Base-by-base conservation (phyloP, 192 early-diverging fungal species). In the Phycomyces blakesleeanus region DNA sequence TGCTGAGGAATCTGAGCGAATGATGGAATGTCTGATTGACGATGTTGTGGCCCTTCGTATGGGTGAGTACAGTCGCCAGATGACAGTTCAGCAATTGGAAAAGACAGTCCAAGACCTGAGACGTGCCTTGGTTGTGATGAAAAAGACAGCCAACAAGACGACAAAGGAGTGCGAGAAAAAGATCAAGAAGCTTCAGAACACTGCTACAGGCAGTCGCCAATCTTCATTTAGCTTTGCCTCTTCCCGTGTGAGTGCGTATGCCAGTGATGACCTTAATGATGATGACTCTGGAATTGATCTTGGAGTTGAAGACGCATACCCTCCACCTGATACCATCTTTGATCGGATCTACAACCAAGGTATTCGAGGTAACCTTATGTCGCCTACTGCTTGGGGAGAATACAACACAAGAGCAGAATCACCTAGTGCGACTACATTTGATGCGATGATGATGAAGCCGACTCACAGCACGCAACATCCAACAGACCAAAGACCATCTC, bases 21-120 rank as follows among this genome's bases (percentile, higher is more conserved):
- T 85, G 51, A 47, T 83, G 21, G 80, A 85, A 71, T 71, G 76
- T 41, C 51, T 84, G 26, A 75, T 85, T 49, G 74, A 82, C 37
- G 84, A 85, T 57, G 73, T 85, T 53, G 69, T 84, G 18, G 38
- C 63, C 8, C 74, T 85, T 39, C 80, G 81, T 10, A 61, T 74
- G 37, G 63, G 67, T 40, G 82, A 80, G 54, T 78, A 78, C 34
- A 64, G 66, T 16, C 66, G 65, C 7, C 68, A 76, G 18, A 74
- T 78, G 34, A 74, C 75, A n/a, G 67, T 79, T n/a, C 51, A 55
- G 6, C 73, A 75, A 20, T 71, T 78, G 49, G 80, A 85, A 52
- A 82, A 80, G 51, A 73, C 72, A 1, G 75, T 79, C 15, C 70
- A 74, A 34, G 79, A 83, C 38, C 69, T 85, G 26, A 74, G 79